Evolutionary conservation across 768 basidiomycete genomes (phyloP).

Genomic region (Mycena indigotica): DNA sequence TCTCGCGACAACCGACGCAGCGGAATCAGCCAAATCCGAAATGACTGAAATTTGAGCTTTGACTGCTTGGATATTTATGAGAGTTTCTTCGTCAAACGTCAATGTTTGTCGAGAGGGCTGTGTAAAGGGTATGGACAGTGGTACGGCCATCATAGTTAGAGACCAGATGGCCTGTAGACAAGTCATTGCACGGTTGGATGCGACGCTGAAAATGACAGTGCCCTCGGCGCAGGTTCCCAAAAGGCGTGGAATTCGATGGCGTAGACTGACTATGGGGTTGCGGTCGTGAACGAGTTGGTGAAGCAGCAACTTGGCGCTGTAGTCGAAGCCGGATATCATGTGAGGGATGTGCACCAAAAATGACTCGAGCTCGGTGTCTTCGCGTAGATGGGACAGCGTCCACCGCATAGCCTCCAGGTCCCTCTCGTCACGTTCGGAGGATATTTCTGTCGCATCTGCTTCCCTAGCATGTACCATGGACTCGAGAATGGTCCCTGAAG

Average conservation of each 20-base stretch:
- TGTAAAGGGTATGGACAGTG: constrained; percentile 16
- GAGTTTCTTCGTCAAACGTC: constrained; percentile 38
- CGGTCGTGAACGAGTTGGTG: constrained; percentile 33
- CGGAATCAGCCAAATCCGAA: constrained; percentile 31
- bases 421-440: constrained; percentile 37
- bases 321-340: constrained; percentile 39
- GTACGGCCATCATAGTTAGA: constrained; percentile 43
- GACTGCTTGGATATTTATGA: constrained; percentile 30
- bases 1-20: constrained; percentile 34
- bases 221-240: constrained; percentile 34
- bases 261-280: constrained; percentile 33
- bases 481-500: constrained; percentile 14
- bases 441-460: constrained; percentile 36
- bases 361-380: constrained; percentile 38
- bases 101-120: constrained; percentile 24
- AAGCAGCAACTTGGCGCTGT: constrained; percentile 41
- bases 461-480: constrained; percentile 37
- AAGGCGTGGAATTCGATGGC: constrained; percentile 38
- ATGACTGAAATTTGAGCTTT: constrained; percentile 28
- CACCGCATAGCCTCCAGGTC: constrained; percentile 44
- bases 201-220: constrained; percentile 23
- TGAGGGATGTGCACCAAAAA: constrained; percentile 40
- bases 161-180: constrained; percentile 46
- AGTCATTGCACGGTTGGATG: constrained; percentile 35
- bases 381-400: constrained; percentile 38